phyloP scores from a whole-genome alignment of 139 green algal genomes.

The Micractinium conductrix region DNA sequence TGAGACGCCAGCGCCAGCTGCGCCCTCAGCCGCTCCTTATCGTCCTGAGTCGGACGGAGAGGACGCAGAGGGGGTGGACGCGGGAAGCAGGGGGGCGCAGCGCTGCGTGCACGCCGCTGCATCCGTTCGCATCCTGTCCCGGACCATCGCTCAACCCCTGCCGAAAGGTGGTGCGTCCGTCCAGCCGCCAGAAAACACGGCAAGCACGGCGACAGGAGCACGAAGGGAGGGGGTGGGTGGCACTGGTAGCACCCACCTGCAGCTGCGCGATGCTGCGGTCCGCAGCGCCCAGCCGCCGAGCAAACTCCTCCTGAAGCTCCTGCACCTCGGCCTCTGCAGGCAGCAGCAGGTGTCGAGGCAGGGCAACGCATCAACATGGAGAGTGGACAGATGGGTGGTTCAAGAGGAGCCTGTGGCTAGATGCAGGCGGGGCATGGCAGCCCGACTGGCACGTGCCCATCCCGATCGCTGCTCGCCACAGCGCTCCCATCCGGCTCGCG shows the following conservation, averaged over 20 bases:
- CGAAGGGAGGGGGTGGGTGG: too few relatives aligned
- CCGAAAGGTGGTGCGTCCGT: too few relatives aligned
- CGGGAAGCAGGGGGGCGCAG: background rate
- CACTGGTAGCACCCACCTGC: constrained; percentile 44
- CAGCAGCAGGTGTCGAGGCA: background rate
- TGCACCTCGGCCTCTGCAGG: constrained; percentile 26
- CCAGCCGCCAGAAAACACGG: background rate
- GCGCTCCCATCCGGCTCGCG: too few relatives aligned
- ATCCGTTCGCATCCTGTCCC: background rate
- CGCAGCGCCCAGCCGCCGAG: constrained; percentile 62
- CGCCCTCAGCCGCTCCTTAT: constrained; percentile 54
- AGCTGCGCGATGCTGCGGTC: constrained; percentile 58
- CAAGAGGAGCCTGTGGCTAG: background rate
- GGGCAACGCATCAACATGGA: background rate
- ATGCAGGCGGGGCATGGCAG: background rate
- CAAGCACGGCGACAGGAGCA: too few relatives aligned
- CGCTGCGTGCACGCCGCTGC: background rate
- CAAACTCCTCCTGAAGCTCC: constrained; percentile 90
- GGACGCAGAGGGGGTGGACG: background rate
- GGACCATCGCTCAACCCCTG: background rate
- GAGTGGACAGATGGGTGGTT: background rate
- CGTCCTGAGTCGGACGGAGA: constrained; percentile 58
- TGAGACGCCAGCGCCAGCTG: constrained; percentile 52
- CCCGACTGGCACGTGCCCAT: too few relatives aligned
- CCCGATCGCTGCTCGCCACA: too few relatives aligned